Evolutionary conservation across 345 rosid species (phyloP).

Genomic region (Eutrema yunnanense): DNA sequence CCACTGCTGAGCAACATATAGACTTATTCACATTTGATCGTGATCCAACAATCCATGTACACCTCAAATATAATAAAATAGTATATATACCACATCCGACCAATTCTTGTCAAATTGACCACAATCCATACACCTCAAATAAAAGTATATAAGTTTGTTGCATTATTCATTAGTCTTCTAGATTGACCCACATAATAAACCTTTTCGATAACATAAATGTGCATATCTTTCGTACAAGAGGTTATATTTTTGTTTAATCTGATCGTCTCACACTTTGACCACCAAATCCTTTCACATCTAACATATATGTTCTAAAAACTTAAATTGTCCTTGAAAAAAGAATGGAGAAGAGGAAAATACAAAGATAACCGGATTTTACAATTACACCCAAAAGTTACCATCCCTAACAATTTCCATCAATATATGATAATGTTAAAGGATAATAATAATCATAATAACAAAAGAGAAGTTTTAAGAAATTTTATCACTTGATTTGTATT

Average conservation of each 20-base stretch:
- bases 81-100: not conserved
- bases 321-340: not conserved
- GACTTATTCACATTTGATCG: not conserved
- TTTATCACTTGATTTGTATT: slow-evolving; percentile 1
- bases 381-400: slow-evolving; percentile 22
- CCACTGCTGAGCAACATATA: not conserved
- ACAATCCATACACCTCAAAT: not conserved
- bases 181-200: not conserved
- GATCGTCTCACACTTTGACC: slow-evolving; percentile 12
- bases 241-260: slow-evolving; percentile 4
- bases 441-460: slow-evolving; percentile 7
- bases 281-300: slow-evolving; percentile 23
- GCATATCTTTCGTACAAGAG: slow-evolving; percentile 2
- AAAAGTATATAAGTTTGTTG: not conserved
- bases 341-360: slow-evolving; percentile 10
- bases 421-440: not conserved
- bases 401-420: slow-evolving; percentile 15
- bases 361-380: slow-evolving; percentile 25
- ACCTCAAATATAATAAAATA: not conserved
- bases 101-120: not conserved
- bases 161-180: slow-evolving; percentile 4
- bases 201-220: slow-evolving; percentile 1
- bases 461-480: not conserved
- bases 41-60: not conserved
- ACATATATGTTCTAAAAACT: slow-evolving; percentile 8